Base-by-base conservation (phyloP, 257 asterid genomes). In the Solanum ossicruentum region DNA sequence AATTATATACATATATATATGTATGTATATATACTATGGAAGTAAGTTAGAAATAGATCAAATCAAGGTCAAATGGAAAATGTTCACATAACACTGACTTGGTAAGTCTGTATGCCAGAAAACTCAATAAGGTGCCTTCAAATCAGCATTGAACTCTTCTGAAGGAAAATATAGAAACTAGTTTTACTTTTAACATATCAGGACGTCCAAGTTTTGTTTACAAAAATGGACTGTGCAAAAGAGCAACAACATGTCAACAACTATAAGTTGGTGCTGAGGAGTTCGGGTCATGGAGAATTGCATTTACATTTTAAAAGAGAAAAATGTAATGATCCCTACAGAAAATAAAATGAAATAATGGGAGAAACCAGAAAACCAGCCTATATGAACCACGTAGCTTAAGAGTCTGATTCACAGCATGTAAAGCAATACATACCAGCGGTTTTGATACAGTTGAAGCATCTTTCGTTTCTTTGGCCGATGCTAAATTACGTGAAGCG, bases 391-490 rank as follows among this genome's bases (percentile, higher is more conserved):
- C 41, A 58, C 41, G 23, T 13, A 72, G 26, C 45, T 82, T 82
- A 55, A 21, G 43, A 69, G 67, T 20, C 12, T 28, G 43, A 52
- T 58, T 72, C 1, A 41, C 63, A 8, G 66, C 43, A 49, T 54
- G 3, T 78, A 52, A 49, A 80, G 51, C 72, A 88, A 70, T 86
- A 88, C 63, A 73, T 87, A 97, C 99, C 98, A 97, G 89, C 84
- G 92, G 90, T 83, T 95, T 92, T 58, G 89, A 90, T 87, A 91
- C 86, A 90, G 86, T 88, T 58, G 95, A 89, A 86, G 79, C 86
- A 86, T 91, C 96, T 86, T 85, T 88, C 80, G 75, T 85, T 88
- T 95, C 97, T 87, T 91, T 94, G 66, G 20, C 89, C 75, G 90
- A 92, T 90, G 89, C 81, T 80, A 92, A 87, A 81, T 90, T 92